Evolutionary conservation across 148 eudicot genomes (phyloP).

Genomic region (Suaeda aralocaspica): DNA sequence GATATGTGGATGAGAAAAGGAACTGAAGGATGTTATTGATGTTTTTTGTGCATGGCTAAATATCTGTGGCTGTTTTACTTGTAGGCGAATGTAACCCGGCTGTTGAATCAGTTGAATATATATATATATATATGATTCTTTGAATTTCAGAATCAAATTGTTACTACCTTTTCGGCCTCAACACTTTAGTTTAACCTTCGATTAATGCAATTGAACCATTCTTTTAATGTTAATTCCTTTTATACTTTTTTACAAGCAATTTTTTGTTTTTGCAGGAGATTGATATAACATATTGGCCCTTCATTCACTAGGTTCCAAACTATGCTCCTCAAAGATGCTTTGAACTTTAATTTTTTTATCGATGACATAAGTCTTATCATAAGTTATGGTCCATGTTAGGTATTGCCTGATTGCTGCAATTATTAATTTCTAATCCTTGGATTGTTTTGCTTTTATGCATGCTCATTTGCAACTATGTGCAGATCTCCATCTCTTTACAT

Average conservation of each 20-base stretch:
- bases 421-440: too few species aligned
- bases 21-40: too few species aligned
- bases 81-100: too few species aligned
- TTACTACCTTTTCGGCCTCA: neutral
- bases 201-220: slow-evolving; percentile 1
- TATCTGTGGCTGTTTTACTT: neutral
- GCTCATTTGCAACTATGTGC: neutral
- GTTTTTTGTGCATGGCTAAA: neutral
- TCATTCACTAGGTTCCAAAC: slow-evolving; percentile 98
- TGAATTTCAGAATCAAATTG: neutral
- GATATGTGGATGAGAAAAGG: neutral
- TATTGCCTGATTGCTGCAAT: slow-evolving; percentile 23
- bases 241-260: too few species aligned
- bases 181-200: too few species aligned
- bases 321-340: slow-evolving; percentile 90
- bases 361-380: slow-evolving; percentile 63
- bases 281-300: slow-evolving; percentile 96
- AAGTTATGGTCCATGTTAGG: slow-evolving; percentile 99
- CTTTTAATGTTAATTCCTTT: neutral
- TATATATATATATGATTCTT: neutral
- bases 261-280: slow-evolving; percentile 61
- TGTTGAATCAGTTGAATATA: neutral
- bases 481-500: slow-evolving; percentile 15
- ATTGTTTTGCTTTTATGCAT: slow-evolving; percentile 4
- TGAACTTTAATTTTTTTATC: slow-evolving; percentile 53